A percentile compares a stretch with the other conserved stretches of the same genome.
These are phyloP conservation scores for Starmerella etchellsii DNA, from an alignment of 805 yeast species.

Conservation along the genomic window DNA sequence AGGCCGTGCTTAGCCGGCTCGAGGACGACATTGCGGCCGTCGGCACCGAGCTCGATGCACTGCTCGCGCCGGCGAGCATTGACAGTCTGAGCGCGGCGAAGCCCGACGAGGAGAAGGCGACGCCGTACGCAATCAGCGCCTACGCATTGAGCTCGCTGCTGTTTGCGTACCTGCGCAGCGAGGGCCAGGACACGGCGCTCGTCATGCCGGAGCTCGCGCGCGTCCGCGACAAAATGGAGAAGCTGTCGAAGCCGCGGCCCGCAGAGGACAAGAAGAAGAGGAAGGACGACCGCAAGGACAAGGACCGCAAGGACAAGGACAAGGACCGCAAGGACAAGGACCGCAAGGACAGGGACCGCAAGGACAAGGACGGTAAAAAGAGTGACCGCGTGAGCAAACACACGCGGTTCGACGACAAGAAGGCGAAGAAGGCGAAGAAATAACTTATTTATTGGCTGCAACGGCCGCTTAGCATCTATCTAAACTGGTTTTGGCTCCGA, in stretches of 20 bases:
- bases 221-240: conserved; percentile 34
- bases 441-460: not conserved
- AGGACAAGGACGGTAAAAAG: too few relatives aligned
- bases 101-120: conserved; percentile 6
- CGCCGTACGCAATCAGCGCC: conserved; percentile 25
- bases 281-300: too few relatives aligned
- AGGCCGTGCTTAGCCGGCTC: conserved; percentile 14
- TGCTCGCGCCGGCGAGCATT: conserved; percentile 12
- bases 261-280: too few relatives aligned
- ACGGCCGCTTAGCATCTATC: too few relatives aligned
- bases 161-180: conserved; percentile 46
- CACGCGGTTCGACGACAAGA: conserved; percentile 19
- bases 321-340: too few relatives aligned
- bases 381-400: conserved; percentile 5
- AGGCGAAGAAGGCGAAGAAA: not conserved
- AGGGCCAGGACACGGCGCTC: conserved; percentile 42
- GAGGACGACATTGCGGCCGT: conserved; percentile 15
- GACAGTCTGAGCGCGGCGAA: conserved; percentile 15
- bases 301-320: too few relatives aligned
- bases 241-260: not conserved
- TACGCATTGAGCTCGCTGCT: conserved; percentile 45
- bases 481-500: too few relatives aligned
- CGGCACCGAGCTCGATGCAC: conserved; percentile 9
- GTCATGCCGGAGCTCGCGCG: conserved; percentile 34
- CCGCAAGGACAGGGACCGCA: too few relatives aligned